Conservation (phyloP, 257 asterid genomes). For the Solanum dulcamara region DNA sequence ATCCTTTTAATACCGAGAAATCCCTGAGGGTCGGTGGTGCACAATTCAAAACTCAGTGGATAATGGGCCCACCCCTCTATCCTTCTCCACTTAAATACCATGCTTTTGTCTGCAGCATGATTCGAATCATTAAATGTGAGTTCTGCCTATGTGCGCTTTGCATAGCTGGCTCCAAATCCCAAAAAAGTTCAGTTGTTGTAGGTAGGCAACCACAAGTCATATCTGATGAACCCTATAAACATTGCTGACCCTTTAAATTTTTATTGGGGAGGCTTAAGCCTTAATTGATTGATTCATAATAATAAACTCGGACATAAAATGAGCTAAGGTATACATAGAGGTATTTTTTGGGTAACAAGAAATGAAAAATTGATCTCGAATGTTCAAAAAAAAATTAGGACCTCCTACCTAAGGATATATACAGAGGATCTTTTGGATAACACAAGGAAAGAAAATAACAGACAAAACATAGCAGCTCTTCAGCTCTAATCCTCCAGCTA, state of each 20-base stretch:
- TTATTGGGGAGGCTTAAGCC: neutral
- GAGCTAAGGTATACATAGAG: neutral
- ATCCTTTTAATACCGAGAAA: neutral
- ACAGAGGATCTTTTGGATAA: neutral
- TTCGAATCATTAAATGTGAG: neutral
- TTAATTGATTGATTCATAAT: neutral
- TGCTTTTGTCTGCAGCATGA: neutral
- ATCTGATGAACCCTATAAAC: neutral
- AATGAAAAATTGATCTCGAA: neutral
- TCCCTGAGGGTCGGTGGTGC: neutral
- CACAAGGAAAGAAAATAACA: neutral
- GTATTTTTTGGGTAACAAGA: neutral
- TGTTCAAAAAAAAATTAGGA: neutral
- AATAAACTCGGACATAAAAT: neutral
- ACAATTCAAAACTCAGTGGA: neutral
- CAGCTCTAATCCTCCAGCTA: neutral
- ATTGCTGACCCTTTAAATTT: neutral
- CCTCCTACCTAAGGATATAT: neutral
- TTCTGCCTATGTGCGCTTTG: neutral
- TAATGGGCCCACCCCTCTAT: neutral
- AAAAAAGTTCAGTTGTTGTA: neutral
- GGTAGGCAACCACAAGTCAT: neutral
- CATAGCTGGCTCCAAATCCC: neutral
- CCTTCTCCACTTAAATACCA: neutral
- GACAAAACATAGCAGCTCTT: neutral